These are phyloP conservation scores for Talaromyces sp. DNA, from an alignment of 2,329 filamentous ascomycete genomes.

Conservation along the genomic window DNA sequence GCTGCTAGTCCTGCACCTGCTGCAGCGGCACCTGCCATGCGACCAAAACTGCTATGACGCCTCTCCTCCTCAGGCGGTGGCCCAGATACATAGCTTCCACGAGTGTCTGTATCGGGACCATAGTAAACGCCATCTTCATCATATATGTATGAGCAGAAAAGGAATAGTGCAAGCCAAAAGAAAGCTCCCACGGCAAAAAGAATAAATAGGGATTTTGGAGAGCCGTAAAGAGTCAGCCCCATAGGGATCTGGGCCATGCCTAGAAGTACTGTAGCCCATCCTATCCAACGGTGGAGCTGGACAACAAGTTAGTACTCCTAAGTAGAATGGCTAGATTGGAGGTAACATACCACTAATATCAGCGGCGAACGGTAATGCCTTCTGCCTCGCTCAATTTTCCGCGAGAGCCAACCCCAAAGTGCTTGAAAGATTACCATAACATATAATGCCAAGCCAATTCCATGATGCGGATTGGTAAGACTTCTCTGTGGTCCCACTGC, in stretches of 20 bases:
- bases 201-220: conserved; percentile 79
- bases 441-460: conserved; percentile 64
- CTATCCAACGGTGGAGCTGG: conserved; percentile 84
- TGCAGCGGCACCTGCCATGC: conserved; percentile 55
- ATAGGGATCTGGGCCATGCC: conserved; percentile 85
- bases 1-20: conserved; percentile 59
- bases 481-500: conserved; percentile 61
- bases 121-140: conserved; percentile 49
- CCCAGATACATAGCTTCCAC: conserved; percentile 56
- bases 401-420: conserved; percentile 59
- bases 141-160: conserved; percentile 72
- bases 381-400: conserved; percentile 53
- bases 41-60: conserved; percentile 46
- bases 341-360: conserved; percentile 54
- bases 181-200: conserved; percentile 78
- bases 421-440: conserved; percentile 60
- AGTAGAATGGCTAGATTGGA: not conserved
- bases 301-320: conserved; percentile 1
- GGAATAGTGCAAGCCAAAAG: conserved; percentile 71
- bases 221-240: conserved; percentile 88
- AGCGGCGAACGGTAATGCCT: conserved; percentile 56
- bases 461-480: conserved; percentile 65
- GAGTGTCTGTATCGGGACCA: conserved; percentile 57
- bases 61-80: conserved; percentile 53
- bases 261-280: conserved; percentile 72